Evolutionary conservation across 495 filamentous ascomycete species (phyloP).

Genomic region (Diplogelasinospora grovesii): DNA sequence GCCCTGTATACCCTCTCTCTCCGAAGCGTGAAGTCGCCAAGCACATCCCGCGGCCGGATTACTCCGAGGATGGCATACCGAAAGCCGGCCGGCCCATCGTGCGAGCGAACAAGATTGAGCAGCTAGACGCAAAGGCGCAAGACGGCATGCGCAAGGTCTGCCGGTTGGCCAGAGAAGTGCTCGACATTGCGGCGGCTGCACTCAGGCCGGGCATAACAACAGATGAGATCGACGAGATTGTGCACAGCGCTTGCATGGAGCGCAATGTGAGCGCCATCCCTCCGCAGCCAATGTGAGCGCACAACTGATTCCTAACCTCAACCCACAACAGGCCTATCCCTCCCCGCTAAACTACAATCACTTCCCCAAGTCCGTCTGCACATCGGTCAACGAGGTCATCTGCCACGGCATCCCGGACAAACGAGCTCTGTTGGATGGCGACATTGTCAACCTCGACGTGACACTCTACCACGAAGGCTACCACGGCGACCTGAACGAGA

Average conservation of each 20-base stretch:
- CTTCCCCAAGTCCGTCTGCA: conserved; percentile 98
- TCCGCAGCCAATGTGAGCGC: not conserved
- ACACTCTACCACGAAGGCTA: conserved; percentile 81
- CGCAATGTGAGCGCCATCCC: conserved; percentile 57
- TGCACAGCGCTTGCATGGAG: conserved; percentile 93
- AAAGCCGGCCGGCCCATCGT: conserved; percentile 65
- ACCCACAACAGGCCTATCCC: conserved; percentile 73
- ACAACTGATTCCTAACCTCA: conserved; percentile 15
- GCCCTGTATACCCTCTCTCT: conserved; percentile 88
- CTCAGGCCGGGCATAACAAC: conserved; percentile 85
- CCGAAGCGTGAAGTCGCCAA: conserved; percentile 65
- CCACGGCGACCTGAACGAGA: conserved; percentile 88
- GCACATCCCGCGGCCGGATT: conserved; percentile 78
- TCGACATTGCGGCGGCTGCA: conserved; percentile 83
- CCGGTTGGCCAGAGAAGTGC: conserved; percentile 77
- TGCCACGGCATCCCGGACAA: conserved; percentile 89
- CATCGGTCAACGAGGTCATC: conserved; percentile 92
- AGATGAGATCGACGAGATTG: conserved; percentile 91
- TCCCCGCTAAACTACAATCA: conserved; percentile 93
- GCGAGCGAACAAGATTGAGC: conserved; percentile 68
- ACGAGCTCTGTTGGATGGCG: conserved; percentile 69
- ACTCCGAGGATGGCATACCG: conserved; percentile 75
- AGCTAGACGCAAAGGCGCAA: conserved; percentile 71
- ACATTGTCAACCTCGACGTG: conserved; percentile 87
- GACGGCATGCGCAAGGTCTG: conserved; percentile 91